These are phyloP conservation scores for Zygosaccharomyces bisporus DNA, from an alignment of 805 yeast genomes.

Conservation along the genomic window DNA sequence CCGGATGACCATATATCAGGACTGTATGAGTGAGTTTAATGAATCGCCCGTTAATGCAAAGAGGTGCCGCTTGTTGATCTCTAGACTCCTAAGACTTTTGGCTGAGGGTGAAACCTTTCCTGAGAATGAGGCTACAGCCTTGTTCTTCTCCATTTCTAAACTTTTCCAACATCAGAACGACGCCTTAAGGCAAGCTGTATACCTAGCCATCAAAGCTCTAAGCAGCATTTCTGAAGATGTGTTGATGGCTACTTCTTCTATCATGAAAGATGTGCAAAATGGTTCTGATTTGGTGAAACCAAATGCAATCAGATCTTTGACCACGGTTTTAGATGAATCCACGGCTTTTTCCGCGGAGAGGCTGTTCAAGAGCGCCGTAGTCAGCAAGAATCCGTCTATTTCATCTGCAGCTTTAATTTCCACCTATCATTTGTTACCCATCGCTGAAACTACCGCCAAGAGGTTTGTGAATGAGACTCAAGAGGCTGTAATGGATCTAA, in stretches of 20 bases:
- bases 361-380: slow-evolving; percentile 85
- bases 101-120: slow-evolving; percentile 87
- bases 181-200: slow-evolving; percentile 86
- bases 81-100: slow-evolving; percentile 76
- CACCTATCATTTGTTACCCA: slow-evolving; percentile 84
- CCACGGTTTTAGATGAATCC: slow-evolving; percentile 82
- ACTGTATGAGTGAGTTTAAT: slow-evolving; percentile 88
- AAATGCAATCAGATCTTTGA: slow-evolving; percentile 87
- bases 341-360: slow-evolving; percentile 94
- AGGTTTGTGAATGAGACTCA: slow-evolving; percentile 93
- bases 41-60: slow-evolving; percentile 85
- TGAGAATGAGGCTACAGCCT: slow-evolving; percentile 80
- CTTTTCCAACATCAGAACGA: slow-evolving; percentile 85
- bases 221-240: slow-evolving; percentile 82
- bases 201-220: slow-evolving; percentile 89
- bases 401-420: slow-evolving; percentile 93
- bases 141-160: slow-evolving; percentile 91
- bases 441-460: slow-evolving; percentile 86
- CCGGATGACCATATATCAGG: slow-evolving; percentile 96
- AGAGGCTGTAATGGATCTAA: slow-evolving; percentile 64
- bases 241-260: slow-evolving; percentile 95
- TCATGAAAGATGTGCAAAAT: slow-evolving; percentile 95
- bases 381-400: slow-evolving; percentile 81
- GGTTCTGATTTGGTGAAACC: slow-evolving; percentile 86
- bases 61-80: slow-evolving; percentile 76